Percentiles rank a stretch among this genome's conserved stretches.
Evolutionary conservation across 1,284 basidiomycete species (phyloP).

Genomic region (Irpex sp.): DNA sequence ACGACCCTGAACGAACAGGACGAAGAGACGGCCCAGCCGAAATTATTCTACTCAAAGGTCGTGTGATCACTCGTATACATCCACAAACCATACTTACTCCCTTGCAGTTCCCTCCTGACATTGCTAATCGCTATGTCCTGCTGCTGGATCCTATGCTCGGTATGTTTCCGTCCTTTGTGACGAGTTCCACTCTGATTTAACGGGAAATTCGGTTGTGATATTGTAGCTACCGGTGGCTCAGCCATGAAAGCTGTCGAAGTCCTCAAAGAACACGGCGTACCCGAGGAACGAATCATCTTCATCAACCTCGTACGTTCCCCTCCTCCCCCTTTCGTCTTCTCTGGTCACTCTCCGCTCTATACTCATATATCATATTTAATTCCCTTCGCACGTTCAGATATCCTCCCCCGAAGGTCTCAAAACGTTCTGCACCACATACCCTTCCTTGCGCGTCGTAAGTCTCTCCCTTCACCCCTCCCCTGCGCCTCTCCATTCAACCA

Average conservation of each 20-base stretch:
- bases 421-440: conserved; percentile 80
- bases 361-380: background rate
- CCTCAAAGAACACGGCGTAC: conserved; percentile 85
- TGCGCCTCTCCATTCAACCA: too few species aligned
- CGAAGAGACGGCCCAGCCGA: conserved; percentile 87
- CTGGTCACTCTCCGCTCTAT: background rate
- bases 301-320: conserved; percentile 76
- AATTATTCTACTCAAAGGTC: conserved; percentile 87
- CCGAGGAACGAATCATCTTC: conserved; percentile 91
- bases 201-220: conserved; percentile 24
- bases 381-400: conserved; percentile 47
- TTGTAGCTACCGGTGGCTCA: conserved; percentile 86
- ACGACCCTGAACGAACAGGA: conserved; percentile 52
- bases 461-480: background rate
- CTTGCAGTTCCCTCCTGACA: conserved; percentile 86
- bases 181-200: background rate
- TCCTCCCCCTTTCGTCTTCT: background rate
- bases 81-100: background rate
- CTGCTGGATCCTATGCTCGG: conserved; percentile 98
- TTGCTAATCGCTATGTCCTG: conserved; percentile 87
- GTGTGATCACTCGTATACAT: background rate
- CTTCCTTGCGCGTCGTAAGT: conserved; percentile 79
- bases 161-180: conserved; percentile 31
- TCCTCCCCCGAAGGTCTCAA: conserved; percentile 90
- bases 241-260: conserved; percentile 98